A percentile compares a stretch with the other conserved stretches of the same genome.
Conservation (phyloP, 257 asterid genomes). For the Plantago major region DNA sequence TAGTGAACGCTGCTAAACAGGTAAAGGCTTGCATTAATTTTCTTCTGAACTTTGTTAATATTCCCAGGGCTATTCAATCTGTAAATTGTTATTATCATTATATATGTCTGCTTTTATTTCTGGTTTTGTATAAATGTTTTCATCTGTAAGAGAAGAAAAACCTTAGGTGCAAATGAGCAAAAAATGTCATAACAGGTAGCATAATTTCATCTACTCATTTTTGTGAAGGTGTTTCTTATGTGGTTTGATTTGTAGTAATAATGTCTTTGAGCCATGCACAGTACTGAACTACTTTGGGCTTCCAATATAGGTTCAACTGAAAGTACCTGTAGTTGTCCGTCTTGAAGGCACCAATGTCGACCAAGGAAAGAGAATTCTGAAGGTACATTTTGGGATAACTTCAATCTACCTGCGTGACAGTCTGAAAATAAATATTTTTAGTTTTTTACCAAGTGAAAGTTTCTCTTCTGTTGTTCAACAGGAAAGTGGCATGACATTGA, state of each 20-base stretch:
- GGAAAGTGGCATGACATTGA: constrained; percentile 89
- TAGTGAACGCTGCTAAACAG: constrained; percentile 94
- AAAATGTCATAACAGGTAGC: background rate
- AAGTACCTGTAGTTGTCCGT: constrained; percentile 93
- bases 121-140: too few species aligned
- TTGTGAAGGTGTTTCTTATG: background rate
- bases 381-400: constrained; percentile 39
- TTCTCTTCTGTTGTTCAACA: constrained; percentile 23
- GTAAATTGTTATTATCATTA: too few species aligned
- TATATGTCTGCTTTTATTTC: too few species aligned
- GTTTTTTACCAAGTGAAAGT: too few species aligned
- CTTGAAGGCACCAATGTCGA: constrained; percentile 98
- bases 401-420: background rate
- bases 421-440: background rate
- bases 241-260: background rate
- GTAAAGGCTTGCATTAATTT: constrained; percentile 30
- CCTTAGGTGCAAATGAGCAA: too few species aligned
- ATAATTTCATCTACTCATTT: background rate
- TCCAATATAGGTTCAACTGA: constrained; percentile 63
- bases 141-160: too few species aligned
- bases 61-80: background rate
- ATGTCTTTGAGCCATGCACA: constrained; percentile 5
- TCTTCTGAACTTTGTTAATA: background rate
- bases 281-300: constrained; percentile 18
- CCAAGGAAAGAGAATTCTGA: constrained; percentile 90